Base-by-base conservation (phyloP, 2,329 filamentous ascomycete species). In the Epichloe coenophiala region DNA sequence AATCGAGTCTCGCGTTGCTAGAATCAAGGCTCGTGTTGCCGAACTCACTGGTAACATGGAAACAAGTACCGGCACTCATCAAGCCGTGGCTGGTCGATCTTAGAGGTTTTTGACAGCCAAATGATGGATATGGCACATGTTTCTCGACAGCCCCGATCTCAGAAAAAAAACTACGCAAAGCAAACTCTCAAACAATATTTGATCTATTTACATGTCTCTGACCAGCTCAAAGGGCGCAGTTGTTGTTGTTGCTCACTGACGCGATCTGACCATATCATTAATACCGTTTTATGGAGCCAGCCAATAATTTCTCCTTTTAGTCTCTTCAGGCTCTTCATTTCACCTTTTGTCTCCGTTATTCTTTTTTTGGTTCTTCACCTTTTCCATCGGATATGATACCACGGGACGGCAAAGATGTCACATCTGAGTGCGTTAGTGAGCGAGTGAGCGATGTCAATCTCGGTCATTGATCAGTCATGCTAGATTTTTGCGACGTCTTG, bases 1-100 rank as follows among this genome's bases (percentile, higher is more conserved):
- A 37, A 97, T 97, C 61, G 93, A 98, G 68, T 90, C 89, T 46
- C 87, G 93, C 57, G 93, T 97, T 53, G 93, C 93, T 46, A 86
- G 93, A 56, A 98, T 98, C 77, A 97, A 96, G 71, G 93, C 93
- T 53, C 84, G 93, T 55, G 93, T 98, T 52, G 93, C 93, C 48
- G 89, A 96, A 66, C 71, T 98, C 59, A 98, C 93, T 2, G 85
- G 85, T 59, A 87, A 86, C 66, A 87, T 87, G 78, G 86, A 91
- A 61, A 73, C 69, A 42, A 66, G 66, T 36, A 62, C 60, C 40
- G 65, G 62, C 6, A 71, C 75, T 27, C 59, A 62, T 21, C 33
- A 43, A 35, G 47, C 57, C 36, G 44, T 54, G 39, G 45, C 56
- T 17, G 59, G 56, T 41, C 59, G 55, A 41, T 59, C 55, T 56